phyloP scores from a whole-genome alignment of 1,284 basidiomycete species.

The Paramarasmius palmivorus region DNA sequence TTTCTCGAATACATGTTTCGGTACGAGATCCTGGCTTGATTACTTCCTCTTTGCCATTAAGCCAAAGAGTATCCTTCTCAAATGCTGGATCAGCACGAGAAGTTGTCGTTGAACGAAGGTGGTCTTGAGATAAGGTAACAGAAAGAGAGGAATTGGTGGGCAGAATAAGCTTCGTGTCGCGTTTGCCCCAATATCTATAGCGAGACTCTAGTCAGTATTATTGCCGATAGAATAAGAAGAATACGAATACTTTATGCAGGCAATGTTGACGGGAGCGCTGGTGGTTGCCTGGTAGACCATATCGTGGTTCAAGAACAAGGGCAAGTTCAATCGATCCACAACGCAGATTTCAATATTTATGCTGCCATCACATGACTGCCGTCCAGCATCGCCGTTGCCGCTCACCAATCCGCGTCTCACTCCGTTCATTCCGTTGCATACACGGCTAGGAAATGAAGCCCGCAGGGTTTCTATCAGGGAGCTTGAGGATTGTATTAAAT shows the following conservation, averaged over 20 bases:
- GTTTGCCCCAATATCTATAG: slow-evolving; percentile 98
- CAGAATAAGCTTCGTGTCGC: slow-evolving; percentile 92
- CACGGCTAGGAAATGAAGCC: too few species aligned
- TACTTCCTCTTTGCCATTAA: slow-evolving; percentile 90
- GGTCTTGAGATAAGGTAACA: slow-evolving; percentile 95
- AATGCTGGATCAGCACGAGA: slow-evolving; percentile 85
- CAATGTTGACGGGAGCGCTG: slow-evolving; percentile 95
- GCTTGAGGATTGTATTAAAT: too few species aligned
- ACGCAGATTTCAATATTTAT: too few species aligned
- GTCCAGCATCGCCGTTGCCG: too few species aligned
- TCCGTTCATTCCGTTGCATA: too few species aligned
- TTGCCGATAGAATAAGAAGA: background rate
- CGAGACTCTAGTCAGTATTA: slow-evolving; percentile 18
- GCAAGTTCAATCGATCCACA: too few species aligned
- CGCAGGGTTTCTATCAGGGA: too few species aligned
- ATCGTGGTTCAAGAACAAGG: slow-evolving; percentile 21
- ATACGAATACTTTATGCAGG: slow-evolving; percentile 84
- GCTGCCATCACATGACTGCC: too few species aligned
- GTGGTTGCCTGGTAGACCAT: slow-evolving; percentile 87
- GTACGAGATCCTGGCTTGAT: slow-evolving; percentile 84
- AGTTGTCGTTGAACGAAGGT: slow-evolving; percentile 92
- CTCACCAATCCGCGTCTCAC: too few species aligned
- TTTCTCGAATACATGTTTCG: slow-evolving; percentile 87
- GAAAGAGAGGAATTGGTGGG: slow-evolving; percentile 98
- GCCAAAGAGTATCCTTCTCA: slow-evolving; percentile 83